Conservation (phyloP, 345 rosid species). For the Gossypium turneri region DNA sequence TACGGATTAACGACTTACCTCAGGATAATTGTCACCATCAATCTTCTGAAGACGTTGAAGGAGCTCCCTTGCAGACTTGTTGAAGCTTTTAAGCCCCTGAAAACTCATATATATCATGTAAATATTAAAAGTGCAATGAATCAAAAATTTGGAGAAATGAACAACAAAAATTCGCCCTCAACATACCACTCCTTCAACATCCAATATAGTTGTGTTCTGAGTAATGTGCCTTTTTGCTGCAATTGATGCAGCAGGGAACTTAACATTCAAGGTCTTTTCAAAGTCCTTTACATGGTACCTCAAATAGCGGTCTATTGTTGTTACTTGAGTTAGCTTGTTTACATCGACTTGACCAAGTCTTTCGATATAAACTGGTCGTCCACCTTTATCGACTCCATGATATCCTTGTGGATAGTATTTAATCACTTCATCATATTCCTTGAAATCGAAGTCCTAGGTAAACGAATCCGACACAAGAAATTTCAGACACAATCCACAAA, state of each 20-base stretch:
- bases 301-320: conserved; percentile 73
- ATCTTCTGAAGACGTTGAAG: conserved; percentile 67
- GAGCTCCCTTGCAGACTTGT: conserved; percentile 78
- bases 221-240: conserved; percentile 75
- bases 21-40: conserved; percentile 90
- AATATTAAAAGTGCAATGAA: neutral
- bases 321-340: conserved; percentile 76
- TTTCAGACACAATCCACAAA: neutral
- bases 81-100: conserved; percentile 87
- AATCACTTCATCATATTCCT: conserved; percentile 66
- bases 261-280: conserved; percentile 63
- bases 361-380: conserved; percentile 80
- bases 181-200: conserved; percentile 95
- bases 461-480: neutral
- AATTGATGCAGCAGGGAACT: conserved; percentile 80
- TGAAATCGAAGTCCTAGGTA: conserved; percentile 66
- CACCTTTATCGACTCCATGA: conserved; percentile 89
- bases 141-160: neutral
- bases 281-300: conserved; percentile 85
- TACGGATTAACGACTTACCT: conserved; percentile 40
- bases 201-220: conserved; percentile 92
- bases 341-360: conserved; percentile 77
- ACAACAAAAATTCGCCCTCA: neutral
- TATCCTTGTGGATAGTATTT: conserved; percentile 88
- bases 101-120: conserved; percentile 2